Evolutionary conservation across 2,329 filamentous ascomycete genomes (phyloP).

Genomic region (Aureobasidium sp.): DNA sequence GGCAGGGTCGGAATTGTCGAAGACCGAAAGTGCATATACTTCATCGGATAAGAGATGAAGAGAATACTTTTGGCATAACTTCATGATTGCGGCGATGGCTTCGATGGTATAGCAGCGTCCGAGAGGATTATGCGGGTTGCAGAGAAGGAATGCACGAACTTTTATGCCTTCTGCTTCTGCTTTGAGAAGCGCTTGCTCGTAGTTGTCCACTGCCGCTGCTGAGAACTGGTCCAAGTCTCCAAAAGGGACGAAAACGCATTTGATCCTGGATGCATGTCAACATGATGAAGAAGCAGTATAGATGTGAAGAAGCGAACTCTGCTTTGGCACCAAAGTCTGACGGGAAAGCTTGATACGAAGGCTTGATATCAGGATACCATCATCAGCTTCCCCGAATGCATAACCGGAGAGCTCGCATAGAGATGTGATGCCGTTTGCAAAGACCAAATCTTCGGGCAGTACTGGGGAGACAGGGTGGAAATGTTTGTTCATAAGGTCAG

Average conservation of each 20-base stretch:
- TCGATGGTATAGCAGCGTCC: constrained; percentile 26
- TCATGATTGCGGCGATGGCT: constrained; percentile 23
- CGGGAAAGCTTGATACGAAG: constrained; percentile 44
- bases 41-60: constrained; percentile 33
- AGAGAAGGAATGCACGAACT: constrained; percentile 37
- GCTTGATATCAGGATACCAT: constrained; percentile 39
- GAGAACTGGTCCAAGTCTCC: constrained; percentile 34
- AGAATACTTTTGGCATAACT: constrained; percentile 26
- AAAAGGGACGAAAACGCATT: constrained; percentile 36
- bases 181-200: constrained; percentile 32
- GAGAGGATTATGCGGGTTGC: constrained; percentile 41
- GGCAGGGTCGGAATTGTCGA: constrained; percentile 19
- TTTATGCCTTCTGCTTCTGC: constrained; percentile 30
- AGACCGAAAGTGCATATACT: constrained; percentile 31
- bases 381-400: constrained; percentile 37
- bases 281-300: background rate
- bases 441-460: constrained; percentile 32
- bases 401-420: constrained; percentile 39
- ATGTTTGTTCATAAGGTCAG: constrained; percentile 36
- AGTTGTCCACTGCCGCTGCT: constrained; percentile 28
- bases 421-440: constrained; percentile 37
- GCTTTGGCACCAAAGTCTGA: constrained; percentile 42
- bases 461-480: constrained; percentile 34
- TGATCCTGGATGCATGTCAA: constrained; percentile 23
- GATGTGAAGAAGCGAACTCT: constrained; percentile 10